Conservation (phyloP, 192 early-diverging fungal genomes). For the Linnemannia schmuckeri region DNA sequence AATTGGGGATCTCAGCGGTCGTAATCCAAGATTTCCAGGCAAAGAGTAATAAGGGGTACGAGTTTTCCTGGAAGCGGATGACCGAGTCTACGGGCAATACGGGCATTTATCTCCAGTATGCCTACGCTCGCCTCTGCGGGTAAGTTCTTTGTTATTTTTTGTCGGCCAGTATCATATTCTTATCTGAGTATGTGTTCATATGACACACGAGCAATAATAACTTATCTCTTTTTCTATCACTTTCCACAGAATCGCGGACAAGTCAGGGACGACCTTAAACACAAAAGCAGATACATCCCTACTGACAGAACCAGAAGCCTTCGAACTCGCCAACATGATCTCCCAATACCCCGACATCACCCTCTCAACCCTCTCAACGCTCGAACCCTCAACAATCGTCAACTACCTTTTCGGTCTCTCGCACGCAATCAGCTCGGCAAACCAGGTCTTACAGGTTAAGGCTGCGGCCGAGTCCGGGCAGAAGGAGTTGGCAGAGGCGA, state of each 20-base stretch:
- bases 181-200: background rate
- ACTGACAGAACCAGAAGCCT: slow-evolving; percentile 77
- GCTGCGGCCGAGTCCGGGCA: slow-evolving; percentile 58
- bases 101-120: slow-evolving; percentile 96
- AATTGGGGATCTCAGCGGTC: slow-evolving; percentile 89
- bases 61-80: slow-evolving; percentile 91
- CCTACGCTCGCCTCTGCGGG: slow-evolving; percentile 93
- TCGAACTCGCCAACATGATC: slow-evolving; percentile 78
- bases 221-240: background rate
- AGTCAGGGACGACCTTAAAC: slow-evolving; percentile 61
- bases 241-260: slow-evolving; percentile 83
- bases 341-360: slow-evolving; percentile 88
- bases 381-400: slow-evolving; percentile 88
- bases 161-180: too few relatives aligned
- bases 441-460: slow-evolving; percentile 76
- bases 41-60: slow-evolving; percentile 90
- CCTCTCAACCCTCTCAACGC: slow-evolving; percentile 61
- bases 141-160: slow-evolving; percentile 27
- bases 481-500: slow-evolving; percentile 76
- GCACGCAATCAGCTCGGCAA: slow-evolving; percentile 78
- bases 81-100: slow-evolving; percentile 94
- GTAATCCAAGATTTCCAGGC: slow-evolving; percentile 90
- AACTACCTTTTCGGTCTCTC: slow-evolving; percentile 82
- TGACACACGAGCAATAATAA: background rate
- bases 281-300: slow-evolving; percentile 67